Conservation (phyloP, 441 rosid species). For the Rhodomyrtus psidioides region DNA sequence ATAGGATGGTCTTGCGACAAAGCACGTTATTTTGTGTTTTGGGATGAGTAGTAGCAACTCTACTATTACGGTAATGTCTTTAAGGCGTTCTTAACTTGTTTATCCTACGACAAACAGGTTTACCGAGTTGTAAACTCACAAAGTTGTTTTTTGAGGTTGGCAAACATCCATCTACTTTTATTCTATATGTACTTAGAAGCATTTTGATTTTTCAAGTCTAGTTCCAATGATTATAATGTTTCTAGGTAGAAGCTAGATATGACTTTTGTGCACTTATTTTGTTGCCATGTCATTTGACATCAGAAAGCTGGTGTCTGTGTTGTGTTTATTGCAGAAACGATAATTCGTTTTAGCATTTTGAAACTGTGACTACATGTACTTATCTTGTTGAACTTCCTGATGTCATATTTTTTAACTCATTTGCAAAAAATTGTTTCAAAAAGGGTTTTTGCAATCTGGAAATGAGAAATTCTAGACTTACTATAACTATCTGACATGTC, state of each 20-base stretch:
- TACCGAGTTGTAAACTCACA: not conserved
- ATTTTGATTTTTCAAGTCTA: not conserved
- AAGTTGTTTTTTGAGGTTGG: not conserved
- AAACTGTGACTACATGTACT: not conserved
- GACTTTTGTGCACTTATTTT: not conserved
- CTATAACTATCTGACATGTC: not conserved
- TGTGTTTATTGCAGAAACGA: not conserved
- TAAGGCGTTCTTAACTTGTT: not conserved
- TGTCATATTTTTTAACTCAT: not conserved
- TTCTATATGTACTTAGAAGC: not conserved
- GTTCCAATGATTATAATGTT: not conserved
- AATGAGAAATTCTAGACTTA: not conserved
- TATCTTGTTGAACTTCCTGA: not conserved
- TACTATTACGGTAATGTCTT: not conserved
- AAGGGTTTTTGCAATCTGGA: not conserved
- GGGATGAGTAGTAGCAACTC: not conserved
- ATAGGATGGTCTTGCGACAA: not conserved
- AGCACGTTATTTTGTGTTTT: not conserved
- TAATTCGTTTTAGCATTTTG: not conserved
- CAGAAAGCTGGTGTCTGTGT: not conserved
- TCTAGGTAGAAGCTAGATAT: not conserved
- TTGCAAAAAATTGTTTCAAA: not conserved
- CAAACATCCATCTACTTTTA: not conserved
- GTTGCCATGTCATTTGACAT: not conserved
- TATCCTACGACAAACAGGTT: not conserved